Percentiles rank a stretch among this genome's conserved stretches.
phyloP scores from a whole-genome alignment of 2,329 filamentous ascomycete genomes.

The Exophiala oligosperma region DNA sequence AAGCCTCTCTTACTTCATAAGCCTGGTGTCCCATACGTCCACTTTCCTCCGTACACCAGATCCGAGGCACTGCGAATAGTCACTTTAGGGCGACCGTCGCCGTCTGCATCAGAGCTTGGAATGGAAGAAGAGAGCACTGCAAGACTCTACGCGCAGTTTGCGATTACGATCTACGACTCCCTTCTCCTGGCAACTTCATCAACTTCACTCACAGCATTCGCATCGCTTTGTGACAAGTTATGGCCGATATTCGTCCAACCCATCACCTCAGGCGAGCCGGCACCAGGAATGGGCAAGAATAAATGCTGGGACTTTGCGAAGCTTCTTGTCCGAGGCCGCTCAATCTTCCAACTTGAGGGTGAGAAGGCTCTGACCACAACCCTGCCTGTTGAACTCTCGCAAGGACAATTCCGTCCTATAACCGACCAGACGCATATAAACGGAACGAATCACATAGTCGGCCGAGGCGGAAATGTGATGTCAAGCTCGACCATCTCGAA shows the following conservation, averaged over 20 bases:
- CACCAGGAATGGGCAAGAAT: conserved; percentile 44
- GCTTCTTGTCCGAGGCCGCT: conserved; percentile 61
- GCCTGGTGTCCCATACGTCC: conserved; percentile 70
- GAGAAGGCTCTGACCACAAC: conserved; percentile 44
- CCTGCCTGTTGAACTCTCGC: conserved; percentile 25
- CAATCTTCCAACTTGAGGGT: conserved; percentile 47
- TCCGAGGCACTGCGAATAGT: conserved; percentile 77
- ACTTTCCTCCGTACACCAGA: conserved; percentile 83
- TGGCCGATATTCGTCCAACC: conserved; percentile 86
- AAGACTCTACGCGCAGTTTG: conserved; percentile 65
- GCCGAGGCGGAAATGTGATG: not conserved
- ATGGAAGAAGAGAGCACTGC: conserved; percentile 20
- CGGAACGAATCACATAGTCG: not conserved
- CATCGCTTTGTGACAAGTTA: conserved; percentile 67
- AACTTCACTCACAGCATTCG: conserved; percentile 69
- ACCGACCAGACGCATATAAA: too few relatives aligned
- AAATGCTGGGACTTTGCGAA: conserved; percentile 79
- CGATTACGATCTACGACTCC: conserved; percentile 82
- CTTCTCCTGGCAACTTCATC: conserved; percentile 77
- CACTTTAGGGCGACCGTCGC: conserved; percentile 42
- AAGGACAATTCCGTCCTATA: not conserved
- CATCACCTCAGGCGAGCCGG: conserved; percentile 65
- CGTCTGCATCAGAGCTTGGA: conserved; percentile 15
- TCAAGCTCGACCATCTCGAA: not conserved
- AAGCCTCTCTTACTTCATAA: conserved; percentile 68